These are phyloP conservation scores for Millerozyma miso DNA, from an alignment of 805 yeast genomes.

Conservation along the genomic window DNA sequence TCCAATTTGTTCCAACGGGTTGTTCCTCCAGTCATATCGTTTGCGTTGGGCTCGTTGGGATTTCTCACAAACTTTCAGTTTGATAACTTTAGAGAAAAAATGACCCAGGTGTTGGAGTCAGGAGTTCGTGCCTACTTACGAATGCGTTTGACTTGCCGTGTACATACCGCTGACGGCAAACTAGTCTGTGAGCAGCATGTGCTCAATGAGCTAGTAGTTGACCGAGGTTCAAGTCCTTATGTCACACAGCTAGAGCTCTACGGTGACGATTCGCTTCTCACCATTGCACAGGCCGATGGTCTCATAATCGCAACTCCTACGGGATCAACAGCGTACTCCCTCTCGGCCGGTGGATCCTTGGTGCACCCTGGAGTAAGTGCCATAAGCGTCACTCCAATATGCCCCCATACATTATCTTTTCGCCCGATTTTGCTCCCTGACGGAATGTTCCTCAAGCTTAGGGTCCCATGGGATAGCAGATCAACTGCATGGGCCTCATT, in stretches of 20 bases:
- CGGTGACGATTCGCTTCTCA: conserved; percentile 79
- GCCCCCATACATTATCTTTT: conserved; percentile 92
- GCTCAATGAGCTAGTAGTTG: conserved; percentile 84
- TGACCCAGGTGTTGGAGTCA: conserved; percentile 54
- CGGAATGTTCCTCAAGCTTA: conserved; percentile 79
- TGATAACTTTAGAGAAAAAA: conserved; percentile 59
- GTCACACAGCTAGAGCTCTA: conserved; percentile 85
- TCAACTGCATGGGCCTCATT: conserved; percentile 96
- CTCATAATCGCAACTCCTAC: conserved; percentile 91
- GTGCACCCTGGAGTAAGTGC: conserved; percentile 95
- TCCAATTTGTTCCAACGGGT: conserved; percentile 40
- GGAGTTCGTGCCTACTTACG: conserved; percentile 77
- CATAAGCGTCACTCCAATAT: conserved; percentile 88
- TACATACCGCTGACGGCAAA: conserved; percentile 49
- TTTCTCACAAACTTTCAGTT: conserved; percentile 73
- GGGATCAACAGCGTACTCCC: conserved; percentile 92
- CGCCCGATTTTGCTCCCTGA: conserved; percentile 91
- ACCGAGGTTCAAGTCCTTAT: conserved; percentile 91
- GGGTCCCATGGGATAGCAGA: conserved; percentile 73
- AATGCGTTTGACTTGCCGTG: conserved; percentile 84
- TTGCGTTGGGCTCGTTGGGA: conserved; percentile 41
- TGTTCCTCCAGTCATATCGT: conserved; percentile 45
- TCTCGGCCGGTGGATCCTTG: conserved; percentile 92
- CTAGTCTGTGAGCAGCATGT: conserved; percentile 68
- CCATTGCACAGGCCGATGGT: conserved; percentile 94